Evolutionary conservation across 148 eudicot species (phyloP).

Genomic region (Spergularia bocconei): DNA sequence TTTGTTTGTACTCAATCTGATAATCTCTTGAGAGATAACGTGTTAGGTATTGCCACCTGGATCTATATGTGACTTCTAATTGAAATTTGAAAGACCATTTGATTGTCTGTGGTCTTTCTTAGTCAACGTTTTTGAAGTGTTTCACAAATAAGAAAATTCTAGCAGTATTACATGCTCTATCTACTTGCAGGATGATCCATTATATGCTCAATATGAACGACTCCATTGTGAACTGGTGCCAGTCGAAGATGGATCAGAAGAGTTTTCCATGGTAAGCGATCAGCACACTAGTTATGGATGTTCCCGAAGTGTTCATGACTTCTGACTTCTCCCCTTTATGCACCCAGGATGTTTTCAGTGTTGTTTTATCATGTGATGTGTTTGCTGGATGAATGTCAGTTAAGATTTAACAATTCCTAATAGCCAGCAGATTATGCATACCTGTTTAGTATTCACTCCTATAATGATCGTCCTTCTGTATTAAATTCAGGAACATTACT

Average conservation of each 20-base stretch:
- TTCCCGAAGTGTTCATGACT: not conserved
- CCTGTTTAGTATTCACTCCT: no score
- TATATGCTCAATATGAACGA: conserved; percentile 71
- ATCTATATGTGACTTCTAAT: not conserved
- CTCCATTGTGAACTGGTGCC: conserved; percentile 72
- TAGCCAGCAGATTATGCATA: no score
- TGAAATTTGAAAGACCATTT: not conserved
- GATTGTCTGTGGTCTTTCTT: not conserved
- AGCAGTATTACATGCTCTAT: conserved; percentile 2
- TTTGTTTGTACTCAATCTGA: not conserved
- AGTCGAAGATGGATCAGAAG: conserved; percentile 67
- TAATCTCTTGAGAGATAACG: not conserved
- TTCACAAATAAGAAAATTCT: not conserved
- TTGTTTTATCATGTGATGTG: not conserved
- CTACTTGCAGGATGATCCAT: conserved; percentile 67
- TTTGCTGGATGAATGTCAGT: no score
- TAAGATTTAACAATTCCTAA: no score
- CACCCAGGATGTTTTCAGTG: not conserved
- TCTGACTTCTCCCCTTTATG: conserved; percentile 1
- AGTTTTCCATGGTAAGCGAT: conserved; percentile 63
- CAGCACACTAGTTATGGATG: conserved; percentile 6
- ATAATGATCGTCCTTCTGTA: no score
- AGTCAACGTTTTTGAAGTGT: not conserved
- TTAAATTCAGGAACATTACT: not conserved
- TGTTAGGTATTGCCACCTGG: not conserved